A percentile compares a stretch with the other conserved stretches of the same genome.
These are phyloP conservation scores for Epichloe brachyelytri DNA, from an alignment of 2,329 filamentous ascomycete species.

Conservation along the genomic window DNA sequence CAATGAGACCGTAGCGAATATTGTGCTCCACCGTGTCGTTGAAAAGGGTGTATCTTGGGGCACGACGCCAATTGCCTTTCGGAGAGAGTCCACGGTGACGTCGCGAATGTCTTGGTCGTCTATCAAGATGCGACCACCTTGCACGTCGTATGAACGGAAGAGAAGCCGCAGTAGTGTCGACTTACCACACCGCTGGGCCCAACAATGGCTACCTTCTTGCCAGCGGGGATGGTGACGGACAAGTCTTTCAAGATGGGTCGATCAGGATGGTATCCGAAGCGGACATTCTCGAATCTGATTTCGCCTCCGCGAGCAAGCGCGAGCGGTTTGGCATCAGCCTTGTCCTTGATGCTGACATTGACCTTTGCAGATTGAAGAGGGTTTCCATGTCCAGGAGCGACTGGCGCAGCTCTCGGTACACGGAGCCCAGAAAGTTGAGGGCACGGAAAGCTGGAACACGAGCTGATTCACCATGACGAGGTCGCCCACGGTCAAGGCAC, in stretches of 20 bases:
- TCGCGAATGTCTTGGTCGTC: constrained; percentile 86
- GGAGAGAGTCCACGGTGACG: constrained; percentile 69
- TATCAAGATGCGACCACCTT: constrained; percentile 73
- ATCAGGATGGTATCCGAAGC: constrained; percentile 81
- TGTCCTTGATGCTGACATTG: constrained; percentile 74
- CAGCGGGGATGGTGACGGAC: constrained; percentile 79
- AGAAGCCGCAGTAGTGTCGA: constrained; percentile 82
- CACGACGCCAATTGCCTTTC: constrained; percentile 81
- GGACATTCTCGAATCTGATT: constrained; percentile 89
- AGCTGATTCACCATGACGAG: constrained; percentile 98
- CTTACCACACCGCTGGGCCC: constrained; percentile 91
- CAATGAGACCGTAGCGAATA: constrained; percentile 80
- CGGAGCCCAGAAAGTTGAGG: constrained; percentile 97
- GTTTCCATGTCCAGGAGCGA: constrained; percentile 97
- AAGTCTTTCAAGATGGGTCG: constrained; percentile 79
- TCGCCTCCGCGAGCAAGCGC: constrained; percentile 65
- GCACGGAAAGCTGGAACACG: constrained; percentile 93
- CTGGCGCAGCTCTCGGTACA: constrained; percentile 90
- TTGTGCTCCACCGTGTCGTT: constrained; percentile 96
- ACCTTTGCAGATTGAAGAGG: constrained; percentile 91
- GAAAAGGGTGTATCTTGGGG: constrained; percentile 96
- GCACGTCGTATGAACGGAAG: constrained; percentile 89
- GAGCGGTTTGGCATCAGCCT: constrained; percentile 59
- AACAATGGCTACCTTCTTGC: constrained; percentile 91
- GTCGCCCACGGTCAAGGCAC: constrained; percentile 79